A percentile compares a stretch with the other conserved stretches of the same genome.
Evolutionary conservation across 257 asterid species (phyloP).

Genomic region (Lavandula angustifolia): DNA sequence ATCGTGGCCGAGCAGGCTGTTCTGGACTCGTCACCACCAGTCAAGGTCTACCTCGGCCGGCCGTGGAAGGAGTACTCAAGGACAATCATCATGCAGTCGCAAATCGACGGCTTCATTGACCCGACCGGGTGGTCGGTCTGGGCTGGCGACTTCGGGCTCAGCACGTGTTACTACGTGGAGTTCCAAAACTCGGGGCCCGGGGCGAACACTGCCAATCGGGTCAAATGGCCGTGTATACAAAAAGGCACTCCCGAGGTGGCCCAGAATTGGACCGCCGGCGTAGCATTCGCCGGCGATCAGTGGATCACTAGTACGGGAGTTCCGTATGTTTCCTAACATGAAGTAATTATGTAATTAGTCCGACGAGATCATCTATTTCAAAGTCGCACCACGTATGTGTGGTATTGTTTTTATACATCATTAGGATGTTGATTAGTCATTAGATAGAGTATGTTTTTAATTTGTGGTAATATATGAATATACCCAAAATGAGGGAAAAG

Average conservation of each 20-base stretch:
- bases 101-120: slow-evolving; percentile 37
- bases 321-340: slow-evolving; percentile 43
- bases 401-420: too few relatives aligned
- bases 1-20: slow-evolving; percentile 37
- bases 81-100: slow-evolving; percentile 49
- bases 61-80: slow-evolving; percentile 61
- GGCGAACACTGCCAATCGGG: slow-evolving; percentile 28
- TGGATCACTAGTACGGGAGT: slow-evolving; percentile 37
- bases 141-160: slow-evolving; percentile 33
- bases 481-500: too few relatives aligned
- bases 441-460: too few relatives aligned
- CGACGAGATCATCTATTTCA: too few relatives aligned
- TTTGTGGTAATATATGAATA: too few relatives aligned
- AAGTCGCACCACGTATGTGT: too few relatives aligned
- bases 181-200: slow-evolving; percentile 52
- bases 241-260: slow-evolving; percentile 26
- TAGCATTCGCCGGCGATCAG: slow-evolving; percentile 6
- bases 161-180: slow-evolving; percentile 45
- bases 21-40: slow-evolving; percentile 12
- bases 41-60: slow-evolving; percentile 46
- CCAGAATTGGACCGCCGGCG: slow-evolving; percentile 29
- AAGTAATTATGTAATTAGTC: slow-evolving; percentile 30
- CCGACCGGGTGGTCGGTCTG: slow-evolving; percentile 56
- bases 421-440: too few relatives aligned
- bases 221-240: slow-evolving; percentile 46